Base-by-base conservation (phyloP, 2,329 filamentous ascomycete species). In the Beauveria australis region DNA sequence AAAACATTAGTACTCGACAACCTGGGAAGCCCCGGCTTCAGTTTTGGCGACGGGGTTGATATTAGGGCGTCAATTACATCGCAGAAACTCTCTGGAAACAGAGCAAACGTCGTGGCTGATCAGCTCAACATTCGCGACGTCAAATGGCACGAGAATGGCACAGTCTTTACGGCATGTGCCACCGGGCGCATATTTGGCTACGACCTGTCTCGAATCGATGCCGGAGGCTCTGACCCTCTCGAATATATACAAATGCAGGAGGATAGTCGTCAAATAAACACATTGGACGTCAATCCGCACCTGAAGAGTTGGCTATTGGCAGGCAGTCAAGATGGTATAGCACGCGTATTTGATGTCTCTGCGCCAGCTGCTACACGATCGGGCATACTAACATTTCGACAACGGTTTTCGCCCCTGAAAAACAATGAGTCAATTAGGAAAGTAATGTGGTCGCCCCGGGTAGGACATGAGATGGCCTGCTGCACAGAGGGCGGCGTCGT, bases 141-240 rank as follows among this genome's bases (percentile, higher is more conserved):
- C 54, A 84, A 83, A 68, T 84, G 84, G 79, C 76, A 81, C 33
- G 76, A 74, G 61, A 77, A 79, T 63, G 77, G 78, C 16, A 80
- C 78, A 43, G 78, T 87, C 59, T 84, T 86, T 65, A 87, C 85
- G 0, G 85, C 85, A 3, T 86, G 83, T 67, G 80, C 81, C 54
- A 84, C 81, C 63, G 85, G 85, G 67, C 83, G 84, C 70, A 85
- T 88, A 65, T 86, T 86, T 63, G 77, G 82, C 62, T 88, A 88
- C 66, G 83, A 88, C 69, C 69, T 87, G 19, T 76, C 76, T 46
- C 79, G 80, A 22, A 66, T 82, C 10, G 77, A 79, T 1, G 68
- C 75, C 2, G 76, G 75, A 3, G 72, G 73, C 7, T 71, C 74
- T 3, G 71, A 78, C 14, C 77, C 78, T 5, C 70, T 85, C 55